Evolutionary conservation across 228 moss, liverwort and hornwort genomes (phyloP), one percentile per base, ranked within the genome.

Genomic region (Sphagnum magellanicum): DNA sequence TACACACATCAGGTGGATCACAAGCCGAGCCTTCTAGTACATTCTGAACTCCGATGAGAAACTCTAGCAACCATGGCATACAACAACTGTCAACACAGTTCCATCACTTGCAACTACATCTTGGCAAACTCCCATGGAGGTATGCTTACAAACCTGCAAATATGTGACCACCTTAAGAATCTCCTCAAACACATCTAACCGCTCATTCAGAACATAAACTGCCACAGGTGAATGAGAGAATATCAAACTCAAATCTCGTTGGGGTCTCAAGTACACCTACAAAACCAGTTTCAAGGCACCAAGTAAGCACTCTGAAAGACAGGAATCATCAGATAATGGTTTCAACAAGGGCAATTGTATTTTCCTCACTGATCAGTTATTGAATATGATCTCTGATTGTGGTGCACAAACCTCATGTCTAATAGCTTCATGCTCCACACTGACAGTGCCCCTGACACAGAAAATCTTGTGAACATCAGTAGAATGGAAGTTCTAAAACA

Each of bases 181-280:
- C 14, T 72, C 76, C 67, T 52, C 74, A 55, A 91, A 93, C 52
- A 98, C 85, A 81, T 90, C 85, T 48, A 67, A 67, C 53, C 87
- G 85, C 66, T 93, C 84, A 72, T 88, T 81, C 52, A 98, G 80
- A 58, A 93, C 79, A 59, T 90, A 66, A 63, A 87, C 80, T 51
- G 97, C 83, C 52, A 98, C 97, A 59, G 70, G 32, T 14, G 74
- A 67, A 84, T 98, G 97, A 8, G 10, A 47, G 78, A 98, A 76
- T 75, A 98, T 90, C 75, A 98, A 72, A 75, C 90, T 90, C 72
- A 98, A 78, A 74, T 98, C 97, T 71, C 91, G 90, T 76, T 87
- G 90, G 60, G 97, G 97, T 68, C 91, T 90, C 69, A 81, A 63
- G 65, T 91, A 93, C 77, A 93, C 87, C 97, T 98, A 82, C 80